Evolutionary conservation across 371 early-diverging fungal genomes (phyloP).

Genomic region (Mucor circinelloides): DNA sequence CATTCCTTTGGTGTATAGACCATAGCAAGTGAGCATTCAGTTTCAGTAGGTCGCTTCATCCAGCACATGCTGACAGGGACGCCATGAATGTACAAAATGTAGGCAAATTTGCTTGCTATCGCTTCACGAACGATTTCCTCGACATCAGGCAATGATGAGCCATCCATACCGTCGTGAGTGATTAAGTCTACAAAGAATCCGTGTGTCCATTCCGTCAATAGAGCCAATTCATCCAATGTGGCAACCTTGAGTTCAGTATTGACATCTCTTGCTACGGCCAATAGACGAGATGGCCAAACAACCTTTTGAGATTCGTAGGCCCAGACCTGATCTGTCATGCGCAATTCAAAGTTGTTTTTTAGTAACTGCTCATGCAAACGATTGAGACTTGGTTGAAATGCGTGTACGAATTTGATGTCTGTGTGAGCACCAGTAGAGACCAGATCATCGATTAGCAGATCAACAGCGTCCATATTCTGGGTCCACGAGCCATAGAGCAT

Average conservation of each 20-base stretch:
- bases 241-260: background rate
- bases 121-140: background rate
- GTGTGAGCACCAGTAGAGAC: background rate
- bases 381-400: background rate
- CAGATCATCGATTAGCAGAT: background rate
- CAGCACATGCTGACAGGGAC: conserved; percentile 19
- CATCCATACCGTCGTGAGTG: background rate
- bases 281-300: background rate
- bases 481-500: background rate
- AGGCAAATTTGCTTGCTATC: background rate
- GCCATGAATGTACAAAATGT: background rate
- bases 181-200: background rate
- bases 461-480: background rate
- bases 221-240: background rate
- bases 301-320: background rate
- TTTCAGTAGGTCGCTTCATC: conserved; percentile 6
- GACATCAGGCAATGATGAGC: background rate
- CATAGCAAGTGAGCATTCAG: conserved; percentile 9
- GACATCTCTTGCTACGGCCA: background rate
- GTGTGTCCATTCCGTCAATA: background rate
- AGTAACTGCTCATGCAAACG: background rate
- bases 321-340: background rate
- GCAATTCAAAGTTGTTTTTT: background rate
- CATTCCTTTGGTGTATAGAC: conserved; percentile 16
- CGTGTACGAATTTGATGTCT: background rate